These are phyloP conservation scores for Chaetomiaceae sp. DNA, from an alignment of 2,329 filamentous ascomycete species.

Conservation along the genomic window DNA sequence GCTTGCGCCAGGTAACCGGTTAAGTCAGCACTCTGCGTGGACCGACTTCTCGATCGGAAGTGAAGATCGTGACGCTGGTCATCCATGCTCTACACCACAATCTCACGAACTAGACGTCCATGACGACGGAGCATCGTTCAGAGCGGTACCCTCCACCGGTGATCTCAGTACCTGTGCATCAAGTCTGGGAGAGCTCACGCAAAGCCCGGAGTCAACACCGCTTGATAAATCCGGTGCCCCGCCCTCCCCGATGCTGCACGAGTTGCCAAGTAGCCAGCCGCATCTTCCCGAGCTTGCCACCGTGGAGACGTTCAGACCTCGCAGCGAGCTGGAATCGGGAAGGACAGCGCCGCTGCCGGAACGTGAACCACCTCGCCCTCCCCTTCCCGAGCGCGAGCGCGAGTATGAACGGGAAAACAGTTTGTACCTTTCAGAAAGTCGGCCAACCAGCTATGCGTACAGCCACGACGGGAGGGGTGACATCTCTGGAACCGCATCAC, in stretches of 20 bases:
- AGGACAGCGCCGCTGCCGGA: slow-evolving; percentile 37
- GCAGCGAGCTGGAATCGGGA: slow-evolving; percentile 17
- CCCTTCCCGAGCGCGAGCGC: slow-evolving; percentile 35
- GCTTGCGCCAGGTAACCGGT: slow-evolving; percentile 41
- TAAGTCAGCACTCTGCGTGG: slow-evolving; percentile 56
- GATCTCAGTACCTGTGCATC: slow-evolving; percentile 28
- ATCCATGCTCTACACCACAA: slow-evolving; percentile 18
- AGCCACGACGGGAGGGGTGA: slow-evolving; percentile 44
- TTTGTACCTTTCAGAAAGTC: slow-evolving; percentile 41
- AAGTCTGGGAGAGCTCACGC: slow-evolving; percentile 20
- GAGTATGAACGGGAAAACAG: slow-evolving; percentile 34
- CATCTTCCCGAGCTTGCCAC: slow-evolving; percentile 50
- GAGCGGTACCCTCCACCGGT: slow-evolving; percentile 28
- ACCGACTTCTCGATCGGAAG: slow-evolving; percentile 57
- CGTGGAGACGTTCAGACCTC: slow-evolving; percentile 42
- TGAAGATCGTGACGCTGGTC: slow-evolving; percentile 37
- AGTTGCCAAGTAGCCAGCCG: slow-evolving; percentile 31
- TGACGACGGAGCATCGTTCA: slow-evolving; percentile 21
- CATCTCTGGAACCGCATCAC: slow-evolving; percentile 40
- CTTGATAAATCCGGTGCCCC: slow-evolving; percentile 29
- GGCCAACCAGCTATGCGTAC: slow-evolving; percentile 40
- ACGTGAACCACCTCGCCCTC: slow-evolving; percentile 50
- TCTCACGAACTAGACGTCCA: slow-evolving; percentile 19
- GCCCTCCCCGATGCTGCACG: slow-evolving; percentile 22
- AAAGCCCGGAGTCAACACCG: slow-evolving; percentile 34